Conservation (phyloP, 352 stramenopile genomes). For the Phytophthora kernoviae region DNA sequence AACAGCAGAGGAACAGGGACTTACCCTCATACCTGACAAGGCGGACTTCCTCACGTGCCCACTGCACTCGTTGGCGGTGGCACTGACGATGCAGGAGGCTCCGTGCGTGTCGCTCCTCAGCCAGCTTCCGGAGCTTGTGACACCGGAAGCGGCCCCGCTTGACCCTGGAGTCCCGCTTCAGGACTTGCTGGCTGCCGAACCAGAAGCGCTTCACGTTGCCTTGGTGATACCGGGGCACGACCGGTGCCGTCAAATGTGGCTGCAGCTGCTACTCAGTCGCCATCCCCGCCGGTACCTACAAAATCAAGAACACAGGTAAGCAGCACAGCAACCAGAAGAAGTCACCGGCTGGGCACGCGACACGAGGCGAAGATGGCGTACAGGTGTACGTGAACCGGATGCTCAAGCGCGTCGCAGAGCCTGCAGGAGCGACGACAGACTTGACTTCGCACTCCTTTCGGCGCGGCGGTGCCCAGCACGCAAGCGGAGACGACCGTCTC, state of each 20-base stretch:
- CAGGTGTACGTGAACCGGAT: conserved; percentile 32
- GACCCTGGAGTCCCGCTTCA: conserved; percentile 11
- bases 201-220: too few relatives aligned
- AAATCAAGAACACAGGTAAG: neutral
- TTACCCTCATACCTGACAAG: conserved; percentile 31
- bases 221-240: too few relatives aligned
- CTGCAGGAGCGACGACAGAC: conserved; percentile 8
- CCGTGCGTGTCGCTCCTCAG: conserved; percentile 5
- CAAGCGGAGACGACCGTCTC: conserved; percentile 10
- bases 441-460: conserved; percentile 36
- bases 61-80: conserved; percentile 16
- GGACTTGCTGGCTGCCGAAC: conserved; percentile 21
- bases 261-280: too few relatives aligned
- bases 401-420: conserved; percentile 14
- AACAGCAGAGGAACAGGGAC: conserved; percentile 27
- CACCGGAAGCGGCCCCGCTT: conserved; percentile 27
- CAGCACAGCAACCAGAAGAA: neutral
- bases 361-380: conserved; percentile 7
- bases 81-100: conserved; percentile 16
- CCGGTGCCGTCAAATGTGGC: too few relatives aligned
- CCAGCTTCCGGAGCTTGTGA: conserved; percentile 4
- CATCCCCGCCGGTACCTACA: too few relatives aligned
- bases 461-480: conserved; percentile 29
- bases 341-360: neutral
- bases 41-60: conserved; percentile 18